Evolutionary conservation across 495 filamentous ascomycete genomes (phyloP).

Genomic region (Pyrenula aspistea): DNA sequence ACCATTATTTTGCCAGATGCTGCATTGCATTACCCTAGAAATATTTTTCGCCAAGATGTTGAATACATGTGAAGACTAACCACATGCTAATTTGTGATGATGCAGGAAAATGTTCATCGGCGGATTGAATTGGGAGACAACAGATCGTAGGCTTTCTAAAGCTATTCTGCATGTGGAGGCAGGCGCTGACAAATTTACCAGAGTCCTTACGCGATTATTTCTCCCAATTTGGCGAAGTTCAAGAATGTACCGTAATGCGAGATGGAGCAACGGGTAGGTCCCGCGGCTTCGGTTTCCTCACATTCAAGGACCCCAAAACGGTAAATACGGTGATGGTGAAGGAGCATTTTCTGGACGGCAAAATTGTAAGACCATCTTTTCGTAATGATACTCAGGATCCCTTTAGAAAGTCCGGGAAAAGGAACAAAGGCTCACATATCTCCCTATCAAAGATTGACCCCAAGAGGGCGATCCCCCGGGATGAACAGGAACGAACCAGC

Average conservation of each 20-base stretch:
- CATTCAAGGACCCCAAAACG: constrained; percentile 92
- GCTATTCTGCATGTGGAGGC: not conserved
- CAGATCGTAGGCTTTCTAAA: constrained; percentile 59
- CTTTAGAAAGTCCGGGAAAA: not conserved
- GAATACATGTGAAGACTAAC: no score
- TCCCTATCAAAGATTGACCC: constrained; percentile 66
- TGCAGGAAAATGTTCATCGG: constrained; percentile 99
- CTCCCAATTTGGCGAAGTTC: constrained; percentile 92
- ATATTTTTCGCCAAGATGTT: no score
- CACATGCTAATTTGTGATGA: not conserved
- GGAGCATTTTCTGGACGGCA: constrained; percentile 94
- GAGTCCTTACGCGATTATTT: constrained; percentile 98
- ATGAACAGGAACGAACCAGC: constrained; percentile 93
- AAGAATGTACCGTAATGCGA: constrained; percentile 97
- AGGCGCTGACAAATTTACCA: constrained; percentile 25
- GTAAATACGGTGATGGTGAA: constrained; percentile 99
- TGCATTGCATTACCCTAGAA: no score
- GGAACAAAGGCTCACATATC: not conserved
- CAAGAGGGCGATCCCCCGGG: constrained; percentile 92
- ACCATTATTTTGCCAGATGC: no score
- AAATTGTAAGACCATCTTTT: constrained; percentile 61
- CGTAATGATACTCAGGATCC: constrained; percentile 3
- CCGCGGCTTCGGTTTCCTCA: constrained; percentile 92
- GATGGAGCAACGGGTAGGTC: constrained; percentile 90
- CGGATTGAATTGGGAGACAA: constrained; percentile 97